Evolutionary conservation across 495 filamentous ascomycete genomes (phyloP).

Genomic region (Podospora pseudopauciseta): DNA sequence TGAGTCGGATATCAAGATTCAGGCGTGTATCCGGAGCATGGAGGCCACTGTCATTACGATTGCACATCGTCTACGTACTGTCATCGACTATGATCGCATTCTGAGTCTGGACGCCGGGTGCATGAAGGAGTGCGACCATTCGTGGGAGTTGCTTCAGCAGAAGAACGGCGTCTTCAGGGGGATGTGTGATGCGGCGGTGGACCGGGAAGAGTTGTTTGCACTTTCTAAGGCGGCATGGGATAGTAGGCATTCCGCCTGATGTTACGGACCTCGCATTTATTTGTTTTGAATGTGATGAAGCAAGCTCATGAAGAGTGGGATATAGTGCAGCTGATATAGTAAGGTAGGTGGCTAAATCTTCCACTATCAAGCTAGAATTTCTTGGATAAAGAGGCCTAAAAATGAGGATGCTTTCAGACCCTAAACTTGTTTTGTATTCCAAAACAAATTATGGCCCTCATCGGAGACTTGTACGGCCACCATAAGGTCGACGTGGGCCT

Average conservation of each 20-base stretch:
- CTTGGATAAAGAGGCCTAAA: too few relatives aligned
- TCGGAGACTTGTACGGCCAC: background rate
- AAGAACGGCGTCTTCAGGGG: conserved; percentile 15
- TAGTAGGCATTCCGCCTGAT: conserved; percentile 7
- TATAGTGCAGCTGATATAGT: background rate
- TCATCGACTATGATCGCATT: conserved; percentile 19
- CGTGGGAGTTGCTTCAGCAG: conserved; percentile 16
- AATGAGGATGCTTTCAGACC: too few relatives aligned
- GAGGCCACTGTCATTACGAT: conserved; percentile 18
- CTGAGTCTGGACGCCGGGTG: conserved; percentile 7
- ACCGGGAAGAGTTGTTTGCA: conserved; percentile 10
- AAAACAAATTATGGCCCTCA: background rate
- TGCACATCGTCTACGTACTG: conserved; percentile 20
- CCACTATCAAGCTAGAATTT: too few relatives aligned
- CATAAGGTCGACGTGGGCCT: background rate
- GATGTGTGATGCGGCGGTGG: conserved; percentile 15
- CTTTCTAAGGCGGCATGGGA: conserved; percentile 18
- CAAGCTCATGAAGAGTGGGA: conserved; percentile 5
- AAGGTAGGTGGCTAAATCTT: too few relatives aligned
- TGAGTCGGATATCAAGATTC: conserved; percentile 16
- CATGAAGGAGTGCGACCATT: conserved; percentile 15
- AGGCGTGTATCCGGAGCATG: conserved; percentile 15
- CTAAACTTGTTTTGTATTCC: background rate
- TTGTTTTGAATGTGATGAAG: conserved; percentile 5
- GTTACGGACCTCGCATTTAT: conserved; percentile 3